Conservation (phyloP, 768 basidiomycete species). For the Boletales sp. region DNA sequence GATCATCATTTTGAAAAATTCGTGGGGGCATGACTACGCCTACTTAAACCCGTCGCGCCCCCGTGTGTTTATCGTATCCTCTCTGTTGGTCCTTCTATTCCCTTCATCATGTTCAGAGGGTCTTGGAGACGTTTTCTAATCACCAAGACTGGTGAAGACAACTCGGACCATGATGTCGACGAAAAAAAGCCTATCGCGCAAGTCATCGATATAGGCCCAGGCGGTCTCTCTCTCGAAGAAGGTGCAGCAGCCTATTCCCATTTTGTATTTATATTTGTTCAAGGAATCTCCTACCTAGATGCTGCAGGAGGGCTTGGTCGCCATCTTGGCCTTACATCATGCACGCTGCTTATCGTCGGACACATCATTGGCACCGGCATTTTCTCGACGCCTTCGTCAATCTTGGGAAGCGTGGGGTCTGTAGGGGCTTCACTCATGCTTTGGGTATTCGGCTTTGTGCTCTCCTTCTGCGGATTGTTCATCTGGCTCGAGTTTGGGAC, state of each 20-base stretch:
- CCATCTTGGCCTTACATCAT: conserved; percentile 53
- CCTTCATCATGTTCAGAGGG: conserved; percentile 6
- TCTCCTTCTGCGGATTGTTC: conserved; percentile 58
- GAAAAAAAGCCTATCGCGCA: neutral
- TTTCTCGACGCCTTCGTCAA: conserved; percentile 59
- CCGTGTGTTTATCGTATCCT: too few species aligned
- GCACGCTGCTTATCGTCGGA: conserved; percentile 55
- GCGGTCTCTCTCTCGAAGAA: conserved; percentile 49
- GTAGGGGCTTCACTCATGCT: conserved; percentile 60
- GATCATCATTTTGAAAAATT: too few species aligned
- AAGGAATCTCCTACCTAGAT: conserved; percentile 27
- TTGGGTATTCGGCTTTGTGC: conserved; percentile 58
- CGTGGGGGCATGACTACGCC: too few species aligned
- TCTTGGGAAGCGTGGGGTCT: conserved; percentile 52
- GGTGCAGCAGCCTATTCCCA: conserved; percentile 24
- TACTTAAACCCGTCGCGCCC: too few species aligned
- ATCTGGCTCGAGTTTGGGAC: conserved; percentile 63
- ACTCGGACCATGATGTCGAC: neutral
- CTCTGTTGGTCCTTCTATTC: too few species aligned
- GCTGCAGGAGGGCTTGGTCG: conserved; percentile 56
- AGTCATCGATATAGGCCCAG: conserved; percentile 31
- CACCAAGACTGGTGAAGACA: neutral
- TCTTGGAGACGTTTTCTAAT: conserved; percentile 5
- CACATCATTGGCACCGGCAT: conserved; percentile 62
- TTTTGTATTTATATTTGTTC: too few species aligned